Base-by-base conservation (phyloP, 495 filamentous ascomycete species). In the Margaritispora aquatica region DNA sequence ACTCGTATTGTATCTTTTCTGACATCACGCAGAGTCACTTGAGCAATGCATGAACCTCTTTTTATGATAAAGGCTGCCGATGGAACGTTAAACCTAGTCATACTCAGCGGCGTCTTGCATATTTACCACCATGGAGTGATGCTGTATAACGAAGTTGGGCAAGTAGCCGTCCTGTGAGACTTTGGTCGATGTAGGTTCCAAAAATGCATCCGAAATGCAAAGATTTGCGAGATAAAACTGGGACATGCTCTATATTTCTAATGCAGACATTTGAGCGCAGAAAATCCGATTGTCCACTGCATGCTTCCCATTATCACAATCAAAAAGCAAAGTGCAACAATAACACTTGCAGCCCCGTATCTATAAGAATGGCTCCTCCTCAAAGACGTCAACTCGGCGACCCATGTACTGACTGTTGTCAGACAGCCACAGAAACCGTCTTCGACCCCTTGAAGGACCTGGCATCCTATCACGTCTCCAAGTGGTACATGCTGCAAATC, bases 331-430 rank as follows among this genome's bases (percentile, higher is more conserved):
- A 95, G 69, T 2, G 80, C 88, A 3, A 78, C 78, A 0, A 69
- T 68, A 1, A 96, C 77, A 70, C 89, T 97, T 36, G 68, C 59
- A 0, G 70, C 66, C 0, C 88, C 91, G 73, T 97, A 97, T 0
- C 84, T 55, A 74, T 93, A 96, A 0, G 85, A 84, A 74, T 92
- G 76, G 21, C 79, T 70, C 27, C 85, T 75, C 63, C 79, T 70
- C 68, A 96, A 66, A 2, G 81, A 84, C 59, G 83, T 82, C 67
- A 96, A 66, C 77, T 97, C 93, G 10, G 76, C 73, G 15, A 94
- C 88, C 90, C 91, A 96, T 4, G 92, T 97, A 65, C 87, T 92
- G n/a, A 97, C 83, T 10, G 93, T 97, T 11, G 92, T 96, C 66
- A 90, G 73, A 62, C 87, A 86, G 9, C 93, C 93, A 69, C 92